phyloP scores from a whole-genome alignment of 176 grass and related monocot species.

The Zizania latifolia region DNA sequence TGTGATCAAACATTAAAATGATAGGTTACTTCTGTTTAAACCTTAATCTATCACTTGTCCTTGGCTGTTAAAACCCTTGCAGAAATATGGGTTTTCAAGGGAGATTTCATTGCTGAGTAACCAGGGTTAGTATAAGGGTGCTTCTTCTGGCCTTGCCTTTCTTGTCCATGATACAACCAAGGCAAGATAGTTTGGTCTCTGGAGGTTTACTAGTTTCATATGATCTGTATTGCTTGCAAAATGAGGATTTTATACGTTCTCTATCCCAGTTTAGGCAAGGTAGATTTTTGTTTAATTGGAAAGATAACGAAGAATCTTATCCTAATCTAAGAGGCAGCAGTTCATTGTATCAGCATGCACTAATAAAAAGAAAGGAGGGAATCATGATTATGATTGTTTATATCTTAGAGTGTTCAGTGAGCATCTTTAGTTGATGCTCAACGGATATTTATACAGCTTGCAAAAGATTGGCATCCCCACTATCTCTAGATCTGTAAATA shows the following conservation, averaged over 20 bases:
- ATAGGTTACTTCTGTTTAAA: neutral
- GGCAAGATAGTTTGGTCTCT: neutral
- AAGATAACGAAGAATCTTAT: neutral
- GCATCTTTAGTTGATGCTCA: constrained; percentile 4
- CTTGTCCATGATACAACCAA: neutral
- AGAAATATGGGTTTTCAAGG: neutral
- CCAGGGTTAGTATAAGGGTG: neutral
- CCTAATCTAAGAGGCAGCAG: neutral
- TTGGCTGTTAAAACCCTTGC: neutral
- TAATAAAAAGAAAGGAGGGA: neutral
- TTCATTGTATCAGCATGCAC: neutral
- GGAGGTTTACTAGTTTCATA: neutral
- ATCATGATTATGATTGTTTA: neutral
- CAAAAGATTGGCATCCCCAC: neutral
- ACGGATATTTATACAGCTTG: neutral
- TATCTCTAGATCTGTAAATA: neutral
- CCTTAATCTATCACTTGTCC: neutral
- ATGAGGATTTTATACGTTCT: neutral
- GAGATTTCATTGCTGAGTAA: neutral
- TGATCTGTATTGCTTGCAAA: neutral
- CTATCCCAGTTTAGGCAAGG: neutral
- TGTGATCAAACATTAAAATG: neutral
- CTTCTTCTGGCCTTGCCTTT: neutral
- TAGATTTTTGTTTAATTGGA: neutral
- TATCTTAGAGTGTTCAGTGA: neutral